These are phyloP conservation scores for Pseudevernia furfuracea DNA, from an alignment of 495 filamentous ascomycete genomes.

Conservation along the genomic window DNA sequence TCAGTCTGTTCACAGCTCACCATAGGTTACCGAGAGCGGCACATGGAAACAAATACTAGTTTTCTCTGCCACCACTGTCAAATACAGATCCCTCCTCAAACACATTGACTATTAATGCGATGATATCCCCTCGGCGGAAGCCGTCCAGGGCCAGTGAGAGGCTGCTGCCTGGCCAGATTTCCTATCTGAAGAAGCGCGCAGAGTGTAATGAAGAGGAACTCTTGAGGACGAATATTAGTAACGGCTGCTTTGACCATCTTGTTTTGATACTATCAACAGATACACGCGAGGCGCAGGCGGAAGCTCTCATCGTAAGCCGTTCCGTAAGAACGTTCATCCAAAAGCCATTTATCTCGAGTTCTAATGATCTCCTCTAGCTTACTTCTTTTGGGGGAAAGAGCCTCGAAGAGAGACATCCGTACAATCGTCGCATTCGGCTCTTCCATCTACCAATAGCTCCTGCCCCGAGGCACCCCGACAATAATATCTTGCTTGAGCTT, in stretches of 20 bases:
- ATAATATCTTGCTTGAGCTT: not conserved
- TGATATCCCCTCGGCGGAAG: not conserved
- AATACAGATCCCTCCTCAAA: not conserved
- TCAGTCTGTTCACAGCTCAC: too few species aligned
- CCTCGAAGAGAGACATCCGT: not conserved
- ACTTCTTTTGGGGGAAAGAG: not conserved
- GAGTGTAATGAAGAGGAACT: not conserved
- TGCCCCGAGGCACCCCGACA: not conserved
- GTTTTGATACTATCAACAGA: not conserved
- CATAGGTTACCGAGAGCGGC: not conserved
- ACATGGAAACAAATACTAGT: not conserved
- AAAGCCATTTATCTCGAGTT: too few species aligned
- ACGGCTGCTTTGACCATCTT: conserved; percentile 1
- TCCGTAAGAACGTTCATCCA: too few species aligned
- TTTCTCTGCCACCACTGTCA: not conserved
- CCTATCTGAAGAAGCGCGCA: not conserved
- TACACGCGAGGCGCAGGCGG: not conserved
- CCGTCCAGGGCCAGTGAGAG: not conserved
- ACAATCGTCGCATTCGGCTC: not conserved
- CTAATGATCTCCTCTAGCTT: too few species aligned
- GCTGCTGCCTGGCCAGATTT: not conserved
- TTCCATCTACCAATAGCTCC: conserved; percentile 1
- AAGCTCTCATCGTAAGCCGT: not conserved
- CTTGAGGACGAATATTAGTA: not conserved
- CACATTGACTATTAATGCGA: not conserved